phyloP scores from a whole-genome alignment of 1,284 basidiomycete genomes.

The Trichosporon coremiiforme region DNA sequence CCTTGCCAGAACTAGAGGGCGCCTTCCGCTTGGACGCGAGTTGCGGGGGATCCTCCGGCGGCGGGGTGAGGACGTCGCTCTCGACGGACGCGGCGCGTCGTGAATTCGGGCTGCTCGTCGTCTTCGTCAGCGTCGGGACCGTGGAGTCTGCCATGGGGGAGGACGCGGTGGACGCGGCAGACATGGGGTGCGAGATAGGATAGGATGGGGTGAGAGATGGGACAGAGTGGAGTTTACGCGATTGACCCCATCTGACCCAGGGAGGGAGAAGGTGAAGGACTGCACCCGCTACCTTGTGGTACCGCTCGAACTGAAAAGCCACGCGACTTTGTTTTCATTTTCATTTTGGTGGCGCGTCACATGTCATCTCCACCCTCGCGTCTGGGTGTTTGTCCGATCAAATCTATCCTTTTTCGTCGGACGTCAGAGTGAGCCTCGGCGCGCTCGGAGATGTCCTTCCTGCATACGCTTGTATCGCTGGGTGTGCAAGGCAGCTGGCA shows the following conservation, averaged over 20 bases:
- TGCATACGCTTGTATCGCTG: not conserved
- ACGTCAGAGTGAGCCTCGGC: too few species aligned
- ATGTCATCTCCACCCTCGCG: slow-evolving; percentile 3
- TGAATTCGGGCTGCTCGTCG: not conserved
- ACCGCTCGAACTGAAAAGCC: slow-evolving; percentile 4
- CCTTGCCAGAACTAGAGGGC: not conserved
- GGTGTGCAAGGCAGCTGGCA: not conserved
- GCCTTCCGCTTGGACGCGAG: not conserved
- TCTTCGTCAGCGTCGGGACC: slow-evolving; percentile 11
- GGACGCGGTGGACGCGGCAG: slow-evolving; percentile 43
- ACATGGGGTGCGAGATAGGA: not conserved
- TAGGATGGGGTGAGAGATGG: not conserved
- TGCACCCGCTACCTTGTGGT: not conserved
- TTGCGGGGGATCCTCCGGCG: not conserved
- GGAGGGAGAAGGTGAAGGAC: too few species aligned
- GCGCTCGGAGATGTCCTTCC: not conserved
- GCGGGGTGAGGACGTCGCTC: slow-evolving; percentile 12
- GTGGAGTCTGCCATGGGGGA: slow-evolving; percentile 6
- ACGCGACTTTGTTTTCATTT: slow-evolving; percentile 20
- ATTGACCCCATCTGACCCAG: not conserved
- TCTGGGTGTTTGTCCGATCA: not conserved
- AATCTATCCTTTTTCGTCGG: not conserved
- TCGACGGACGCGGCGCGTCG: slow-evolving; percentile 3
- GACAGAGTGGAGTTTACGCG: not conserved
- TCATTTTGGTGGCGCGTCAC: slow-evolving; percentile 17